Base-by-base conservation (phyloP, 257 asterid species). In the Fraxinus cuspidata region DNA sequence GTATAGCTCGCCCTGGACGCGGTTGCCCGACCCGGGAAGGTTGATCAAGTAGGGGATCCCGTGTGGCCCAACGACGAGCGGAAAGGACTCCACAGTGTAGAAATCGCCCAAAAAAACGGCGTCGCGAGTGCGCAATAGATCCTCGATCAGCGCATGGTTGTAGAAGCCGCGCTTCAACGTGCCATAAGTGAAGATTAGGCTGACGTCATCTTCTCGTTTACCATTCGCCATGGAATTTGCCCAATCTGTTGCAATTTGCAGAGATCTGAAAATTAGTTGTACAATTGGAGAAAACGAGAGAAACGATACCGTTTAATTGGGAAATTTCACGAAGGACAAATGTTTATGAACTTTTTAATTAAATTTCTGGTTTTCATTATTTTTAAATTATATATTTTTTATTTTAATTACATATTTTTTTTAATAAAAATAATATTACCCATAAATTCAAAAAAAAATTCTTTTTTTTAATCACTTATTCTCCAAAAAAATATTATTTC, bases 51-150 rank as follows among this genome's bases (percentile, higher is more conserved):
- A 91, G n/a, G 97, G 96, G 76, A 91, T 81, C 21, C 93, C 93
- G 90, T 86, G 78, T 75, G 97, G 93, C 7, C 98, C 98, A 82
- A 86, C 72, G 23, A 86, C 96, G 28, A 93, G 89, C 3, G 98
- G 97, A 80, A 83, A 90, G 8, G 86, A 5, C 9, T 71, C 77
- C 23, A 75, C 77, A 70, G 98, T 93, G 13, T 86, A 82, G 92
- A 34, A 80, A 9, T 83, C 75, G 66, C 91, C 89, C 77, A 85
- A 7, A 70, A 80, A 90, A 70, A 86, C 19, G 47, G 91, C 91
- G 83, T 85, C 82, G 74, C 79, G 73, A 1, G 82, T 73, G 74
- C 76, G 5, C 47, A 81, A 77, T 1, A 92, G 82, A 1, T 84
- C 76, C 29, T 82, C 83, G 78, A 90, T 77, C 7, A 90, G 81